Conservation (phyloP, 148 eudicot genomes). For the Camellia japonica region DNA sequence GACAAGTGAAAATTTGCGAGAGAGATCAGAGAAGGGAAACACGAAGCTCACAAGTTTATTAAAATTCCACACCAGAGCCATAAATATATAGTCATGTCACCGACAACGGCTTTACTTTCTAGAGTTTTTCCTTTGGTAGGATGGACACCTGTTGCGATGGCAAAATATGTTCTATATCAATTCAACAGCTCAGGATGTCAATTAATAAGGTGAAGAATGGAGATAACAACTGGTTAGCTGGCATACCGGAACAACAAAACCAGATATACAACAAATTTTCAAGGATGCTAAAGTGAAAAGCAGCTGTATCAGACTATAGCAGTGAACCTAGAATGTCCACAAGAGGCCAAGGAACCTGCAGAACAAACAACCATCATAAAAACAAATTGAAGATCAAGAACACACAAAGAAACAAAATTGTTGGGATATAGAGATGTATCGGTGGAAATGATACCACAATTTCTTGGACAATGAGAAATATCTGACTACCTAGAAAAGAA, state of each 20-base stretch:
- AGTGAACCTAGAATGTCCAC: neutral
- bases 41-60: neutral
- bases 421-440: conserved; percentile 1
- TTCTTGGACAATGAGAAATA: neutral
- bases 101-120: conserved; percentile 20
- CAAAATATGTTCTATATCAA: conserved; percentile 11
- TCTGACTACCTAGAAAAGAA: conserved; percentile 1
- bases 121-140: neutral
- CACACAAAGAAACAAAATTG: neutral
- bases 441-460: neutral
- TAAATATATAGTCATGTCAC: conserved; percentile 15
- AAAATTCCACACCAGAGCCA: neutral
- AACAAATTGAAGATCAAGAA: neutral
- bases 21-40: neutral
- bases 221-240: conserved; percentile 7
- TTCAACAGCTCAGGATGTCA: conserved; percentile 15
- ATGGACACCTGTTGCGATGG: conserved; percentile 18
- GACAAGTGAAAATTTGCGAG: neutral
- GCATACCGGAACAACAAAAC: conserved; percentile 3
- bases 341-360: neutral
- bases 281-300: neutral
- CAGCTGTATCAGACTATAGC: conserved; percentile 1
- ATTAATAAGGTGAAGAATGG: conserved; percentile 3
- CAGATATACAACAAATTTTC: conserved; percentile 1
- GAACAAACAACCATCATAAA: neutral